Percentiles rank a stretch among this genome's conserved stretches.
phyloP scores from a whole-genome alignment of 176 grass and related monocot genomes.

The Ampelocalamus luodianensis region DNA sequence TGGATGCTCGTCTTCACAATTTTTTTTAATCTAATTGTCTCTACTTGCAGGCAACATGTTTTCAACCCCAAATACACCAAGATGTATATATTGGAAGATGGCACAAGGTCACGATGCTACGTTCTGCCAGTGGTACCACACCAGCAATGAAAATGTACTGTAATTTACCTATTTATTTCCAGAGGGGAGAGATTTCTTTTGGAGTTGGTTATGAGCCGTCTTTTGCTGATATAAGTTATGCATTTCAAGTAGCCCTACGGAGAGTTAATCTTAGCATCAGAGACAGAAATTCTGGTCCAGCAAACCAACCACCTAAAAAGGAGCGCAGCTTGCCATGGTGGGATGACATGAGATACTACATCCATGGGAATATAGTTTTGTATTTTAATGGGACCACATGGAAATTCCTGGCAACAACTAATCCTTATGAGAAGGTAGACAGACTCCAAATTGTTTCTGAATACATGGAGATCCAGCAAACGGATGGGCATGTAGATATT shows the following conservation, averaged over 20 bases:
- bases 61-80: slow-evolving; percentile 98
- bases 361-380: slow-evolving; percentile 88
- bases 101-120: slow-evolving; percentile 85
- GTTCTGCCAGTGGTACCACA: slow-evolving; percentile 97
- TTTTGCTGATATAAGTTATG: slow-evolving; percentile 99
- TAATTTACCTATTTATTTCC: slow-evolving; percentile 92
- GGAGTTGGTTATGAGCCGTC: slow-evolving; percentile 98
- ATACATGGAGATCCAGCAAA: slow-evolving; percentile 97
- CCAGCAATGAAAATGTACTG: slow-evolving; percentile 99
- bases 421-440: slow-evolving; percentile 93
- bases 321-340: slow-evolving; percentile 99
- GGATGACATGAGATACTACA: slow-evolving; percentile 98
- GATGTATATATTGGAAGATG: slow-evolving; percentile 96
- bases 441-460: slow-evolving; percentile 94
- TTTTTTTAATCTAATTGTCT: slow-evolving; percentile 24
- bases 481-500: slow-evolving; percentile 86
- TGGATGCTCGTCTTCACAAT: slow-evolving; percentile 11
- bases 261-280: slow-evolving; percentile 88
- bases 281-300: slow-evolving; percentile 46
- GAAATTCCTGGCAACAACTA: slow-evolving; percentile 88
- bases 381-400: slow-evolving; percentile 86
- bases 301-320: slow-evolving; percentile 70
- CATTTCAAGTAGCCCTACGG: slow-evolving; percentile 86
- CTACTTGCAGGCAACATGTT: slow-evolving; percentile 86
- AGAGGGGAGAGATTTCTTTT: slow-evolving; percentile 95